These are phyloP conservation scores for Suillus ampliporus DNA, from an alignment of 768 basidiomycete species.

Conservation along the genomic window DNA sequence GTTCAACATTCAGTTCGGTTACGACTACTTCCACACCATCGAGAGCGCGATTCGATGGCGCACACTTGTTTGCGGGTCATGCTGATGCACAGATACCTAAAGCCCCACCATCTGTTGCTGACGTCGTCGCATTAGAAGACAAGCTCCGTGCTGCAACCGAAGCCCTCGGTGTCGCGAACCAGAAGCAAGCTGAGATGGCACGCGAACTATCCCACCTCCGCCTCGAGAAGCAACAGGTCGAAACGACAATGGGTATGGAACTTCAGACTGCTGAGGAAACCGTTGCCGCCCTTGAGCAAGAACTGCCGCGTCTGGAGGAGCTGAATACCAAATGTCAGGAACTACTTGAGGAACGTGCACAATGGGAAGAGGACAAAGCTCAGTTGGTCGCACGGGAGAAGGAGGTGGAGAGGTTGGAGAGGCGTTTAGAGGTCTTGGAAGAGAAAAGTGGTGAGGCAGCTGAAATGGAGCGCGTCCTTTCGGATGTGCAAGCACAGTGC, in stretches of 20 bases:
- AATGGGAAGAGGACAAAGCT: slow-evolving; percentile 55
- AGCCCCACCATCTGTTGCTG: slow-evolving; percentile 49
- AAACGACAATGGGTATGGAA: slow-evolving; percentile 68
- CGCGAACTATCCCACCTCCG: slow-evolving; percentile 65
- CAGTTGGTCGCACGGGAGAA: slow-evolving; percentile 43
- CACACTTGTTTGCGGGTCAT: slow-evolving; percentile 86
- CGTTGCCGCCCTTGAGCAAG: slow-evolving; percentile 59
- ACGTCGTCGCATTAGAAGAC: slow-evolving; percentile 62
- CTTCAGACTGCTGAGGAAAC: slow-evolving; percentile 71
- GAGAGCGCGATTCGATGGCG: slow-evolving; percentile 74
- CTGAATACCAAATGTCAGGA: slow-evolving; percentile 52
- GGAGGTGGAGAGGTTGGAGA: slow-evolving; percentile 45
- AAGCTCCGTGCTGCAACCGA: slow-evolving; percentile 66
- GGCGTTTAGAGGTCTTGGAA: slow-evolving; percentile 50
- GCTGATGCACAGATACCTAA: slow-evolving; percentile 62
- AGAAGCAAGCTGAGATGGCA: slow-evolving; percentile 64
- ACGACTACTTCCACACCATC: slow-evolving; percentile 50
- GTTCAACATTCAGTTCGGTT: slow-evolving; percentile 56
- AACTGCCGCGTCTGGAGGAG: slow-evolving; percentile 56
- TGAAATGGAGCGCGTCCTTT: slow-evolving; percentile 46
- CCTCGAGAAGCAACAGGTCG: slow-evolving; percentile 72
- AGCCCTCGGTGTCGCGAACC: slow-evolving; percentile 60
- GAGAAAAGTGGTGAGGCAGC: slow-evolving; percentile 46
- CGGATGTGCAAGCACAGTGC: slow-evolving; percentile 39
- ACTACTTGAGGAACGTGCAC: slow-evolving; percentile 53